Percentiles rank a stretch among this genome's conserved stretches.
Conservation (phyloP, 306 rosid genomes). For the Vigna trinervia region DNA sequence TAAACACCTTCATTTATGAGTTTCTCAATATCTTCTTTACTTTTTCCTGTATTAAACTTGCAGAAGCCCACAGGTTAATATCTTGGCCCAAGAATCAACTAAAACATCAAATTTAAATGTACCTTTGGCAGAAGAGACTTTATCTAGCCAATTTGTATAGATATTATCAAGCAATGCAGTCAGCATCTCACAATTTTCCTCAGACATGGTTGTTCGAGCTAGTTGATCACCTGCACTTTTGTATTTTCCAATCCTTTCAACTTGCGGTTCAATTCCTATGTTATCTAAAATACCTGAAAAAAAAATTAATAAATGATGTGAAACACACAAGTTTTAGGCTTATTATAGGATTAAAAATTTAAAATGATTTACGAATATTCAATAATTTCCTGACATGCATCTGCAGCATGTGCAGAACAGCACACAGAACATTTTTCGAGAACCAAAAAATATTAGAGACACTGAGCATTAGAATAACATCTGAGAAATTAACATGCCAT, state of each 20-base stretch:
- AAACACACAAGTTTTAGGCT: conserved; percentile 30
- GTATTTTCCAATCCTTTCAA: conserved; percentile 93
- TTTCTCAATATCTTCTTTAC: conserved; percentile 71
- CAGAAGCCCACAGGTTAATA: conserved; percentile 35
- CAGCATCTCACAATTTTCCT: conserved; percentile 93
- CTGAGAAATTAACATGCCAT: conserved; percentile 6
- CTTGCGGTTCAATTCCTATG: conserved; percentile 87
- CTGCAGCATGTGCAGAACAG: conserved; percentile 5
- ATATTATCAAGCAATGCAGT: conserved; percentile 87
- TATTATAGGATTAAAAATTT: conserved; percentile 28
- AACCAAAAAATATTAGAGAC: conserved; percentile 1
- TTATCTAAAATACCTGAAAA: conserved; percentile 84
- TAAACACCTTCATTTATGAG: conserved; percentile 87
- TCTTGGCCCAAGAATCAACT: conserved; percentile 37
- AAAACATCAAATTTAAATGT: conserved; percentile 47
- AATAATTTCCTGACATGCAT: conserved; percentile 7
- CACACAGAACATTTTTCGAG: neutral
- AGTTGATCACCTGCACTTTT: conserved; percentile 97
- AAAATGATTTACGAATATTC: conserved; percentile 16
- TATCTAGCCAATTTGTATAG: conserved; percentile 84
- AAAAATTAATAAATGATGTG: conserved; percentile 13
- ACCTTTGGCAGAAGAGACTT: conserved; percentile 83
- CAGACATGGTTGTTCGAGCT: conserved; percentile 73
- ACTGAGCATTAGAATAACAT: conserved; percentile 5
- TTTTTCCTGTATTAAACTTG: conserved; percentile 62